Evolutionary conservation across 164 flowering plant species (phyloP), one percentile per base, ranked within the genome.

Genomic region (Houttuynia cordata): DNA sequence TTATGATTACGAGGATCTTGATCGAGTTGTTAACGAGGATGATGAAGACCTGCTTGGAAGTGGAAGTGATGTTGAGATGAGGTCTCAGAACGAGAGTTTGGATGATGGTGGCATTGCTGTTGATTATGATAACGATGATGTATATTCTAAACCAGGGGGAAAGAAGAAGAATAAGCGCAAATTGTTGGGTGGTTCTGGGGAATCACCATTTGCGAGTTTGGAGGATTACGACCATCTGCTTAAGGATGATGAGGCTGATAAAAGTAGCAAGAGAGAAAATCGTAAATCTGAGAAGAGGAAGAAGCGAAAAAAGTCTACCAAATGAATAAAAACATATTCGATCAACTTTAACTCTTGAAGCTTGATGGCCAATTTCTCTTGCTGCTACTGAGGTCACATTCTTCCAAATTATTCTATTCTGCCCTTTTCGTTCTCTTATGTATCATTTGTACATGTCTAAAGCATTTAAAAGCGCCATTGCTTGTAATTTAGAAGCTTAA

Each of bases 121-220:
- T 45, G 57, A 41, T 58, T 63, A 47, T 15, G 68, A 41, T 51
- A 60, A 21, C 22, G 57, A n/a, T 21, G 63, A 57, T 58, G 63
- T 61, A 25, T 6, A 14, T 51, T 59, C 53, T 18, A 64, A 56
- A n/a, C 58, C 7, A 0, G 49, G 12, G 17, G 45, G 59, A 8
- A 71, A 65, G 65, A 79, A n/a, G n/a, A n/a, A 79, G 37, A 60
- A 56, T 45, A 88, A 81, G 64, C 55, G 76, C 34, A 84, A 81
- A 62, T 23, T 70, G 10, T 58, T 65, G 25, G 72, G 66, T 45
- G 79, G 69, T 68, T 49, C 64, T 40, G 71, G 72, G 0, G 79
- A 64, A 7, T 87, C 98, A 4, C 90, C 97, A n/a, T 93, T 89
- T 73, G 98, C 97, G 3, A 87, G 91, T 62, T 70, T 81, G n/a